phyloP scores from a whole-genome alignment of 768 basidiomycete species.

The Candolleomyces efflorescens region DNA sequence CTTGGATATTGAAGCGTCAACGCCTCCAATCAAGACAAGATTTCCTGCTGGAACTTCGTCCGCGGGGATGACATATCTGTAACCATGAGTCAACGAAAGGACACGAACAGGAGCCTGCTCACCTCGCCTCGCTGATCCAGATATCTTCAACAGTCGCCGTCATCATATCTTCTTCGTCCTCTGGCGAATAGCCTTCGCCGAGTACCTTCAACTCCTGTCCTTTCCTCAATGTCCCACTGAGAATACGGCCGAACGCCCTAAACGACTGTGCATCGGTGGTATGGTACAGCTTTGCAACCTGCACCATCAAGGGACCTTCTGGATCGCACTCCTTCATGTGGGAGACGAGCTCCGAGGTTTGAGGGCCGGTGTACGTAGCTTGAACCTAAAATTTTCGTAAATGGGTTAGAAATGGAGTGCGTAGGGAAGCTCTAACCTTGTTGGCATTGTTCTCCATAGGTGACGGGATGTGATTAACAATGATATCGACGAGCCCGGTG shows the following conservation, averaged over 20 bases:
- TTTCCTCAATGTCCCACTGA: constrained; percentile 85
- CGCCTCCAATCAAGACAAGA: constrained; percentile 86
- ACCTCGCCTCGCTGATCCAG: constrained; percentile 92
- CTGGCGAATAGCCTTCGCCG: constrained; percentile 97
- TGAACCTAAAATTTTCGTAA: constrained; percentile 50
- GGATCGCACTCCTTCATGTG: constrained; percentile 83
- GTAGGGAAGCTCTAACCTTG: constrained; percentile 46
- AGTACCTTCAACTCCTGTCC: constrained; percentile 91
- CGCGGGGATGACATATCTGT: constrained; percentile 85
- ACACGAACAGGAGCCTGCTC: constrained; percentile 14
- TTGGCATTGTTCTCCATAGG: constrained; percentile 51
- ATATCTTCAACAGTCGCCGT: constrained; percentile 78
- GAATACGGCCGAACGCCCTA: constrained; percentile 90
- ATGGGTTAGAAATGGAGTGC: background rate
- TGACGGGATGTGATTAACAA: constrained; percentile 88
- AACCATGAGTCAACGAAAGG: constrained; percentile 4
- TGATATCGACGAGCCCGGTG: constrained; percentile 89
- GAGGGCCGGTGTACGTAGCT: constrained; percentile 83
- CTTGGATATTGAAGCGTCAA: constrained; percentile 93
- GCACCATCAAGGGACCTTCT: constrained; percentile 87
- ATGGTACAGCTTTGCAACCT: constrained; percentile 92
- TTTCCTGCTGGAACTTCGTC: constrained; percentile 91
- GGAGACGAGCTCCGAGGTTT: constrained; percentile 71
- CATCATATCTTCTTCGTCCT: constrained; percentile 99
- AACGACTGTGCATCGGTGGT: constrained; percentile 96